Base-by-base conservation (phyloP, 108 stramenopile genomes). In the Bacterosira constricta region DNA sequence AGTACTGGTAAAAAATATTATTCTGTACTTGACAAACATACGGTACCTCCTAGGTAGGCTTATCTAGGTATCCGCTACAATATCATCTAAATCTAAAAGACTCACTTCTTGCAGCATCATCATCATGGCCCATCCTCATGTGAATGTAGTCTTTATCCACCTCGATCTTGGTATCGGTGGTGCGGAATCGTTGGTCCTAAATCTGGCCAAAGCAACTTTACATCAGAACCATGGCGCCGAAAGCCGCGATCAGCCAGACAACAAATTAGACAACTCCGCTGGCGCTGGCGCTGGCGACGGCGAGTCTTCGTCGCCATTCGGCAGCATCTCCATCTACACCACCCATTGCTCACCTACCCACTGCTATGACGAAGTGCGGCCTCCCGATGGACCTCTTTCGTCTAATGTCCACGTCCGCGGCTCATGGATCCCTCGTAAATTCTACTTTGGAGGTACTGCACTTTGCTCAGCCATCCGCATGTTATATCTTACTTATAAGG, bases 91-190 rank as follows among this genome's bases (percentile, higher is more conserved):
- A 9, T n/a, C 35, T 38, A 35, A 26, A 27, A 23, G 44, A n/a
- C 0, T n/a, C 29, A 44, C 23, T 15, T 11, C 7, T 46, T 32
- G 54, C 55, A 6, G 38, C 56, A 69, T 41, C 17, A 31, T 20
- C 12, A 29, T 45, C 26, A 45, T 45, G 39, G 26, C 7, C 15
- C 34, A 34, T 15, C 21, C 58, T 26, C 65, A 73, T 58, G 63
- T 95, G 17, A 82, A 73, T 58, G 63, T 95, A 17, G 84, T 89
- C 18, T 92, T 91, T 61, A 62, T 95, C 63, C 94, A 95, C 66
- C 77, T 92, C 29, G 94, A 95, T 76, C 86, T 92, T 50, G 94
- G 94, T 0, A 95, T 95, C 71, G 94, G 94, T 34, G 94, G 94
- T 17, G 94, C 94, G 38, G 94, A 95, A 75, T 87, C 88, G 56